Base-by-base conservation (phyloP, 306 rosid species). In the Inga oerstediana region DNA sequence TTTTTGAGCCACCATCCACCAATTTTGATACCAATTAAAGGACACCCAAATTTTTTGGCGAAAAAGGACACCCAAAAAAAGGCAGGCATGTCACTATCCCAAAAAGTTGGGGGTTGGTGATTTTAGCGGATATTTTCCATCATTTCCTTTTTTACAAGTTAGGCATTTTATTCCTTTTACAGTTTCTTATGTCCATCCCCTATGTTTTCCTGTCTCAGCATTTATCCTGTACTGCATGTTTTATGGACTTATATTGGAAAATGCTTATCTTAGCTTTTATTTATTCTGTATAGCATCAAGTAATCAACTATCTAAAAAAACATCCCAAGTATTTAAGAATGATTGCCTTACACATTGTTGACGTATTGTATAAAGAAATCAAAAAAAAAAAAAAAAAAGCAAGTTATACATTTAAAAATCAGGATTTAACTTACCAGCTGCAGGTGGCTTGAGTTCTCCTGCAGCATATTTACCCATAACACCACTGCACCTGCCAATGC, bases 391-490 rank as follows among this genome's bases (percentile, higher is more conserved):
- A 78, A 19, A 12, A 59, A 62, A 72, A 17, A 67, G 34, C 68
- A 78, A 20, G 49, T 51, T 58, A 67, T 74, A 79, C 37, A 41
- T 8, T 10, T 10, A 13, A 32, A 7, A 70, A 84, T 30, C 17
- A 81, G 43, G 78, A 76, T 74, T 58, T 75, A 80, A 78, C 87
- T 69, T 77, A 94, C 98, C 95, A 77, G 90, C 89, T 58, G 87
- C 88, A 58, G 95, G 98, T 13, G 98, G 97, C 95, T 90, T 95
- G 76, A 95, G 98, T 86, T 95, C 99, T 87, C 98, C 99, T 24
- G 98, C 97, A 88, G 97, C 94, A 90, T 95, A 95, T 90, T 93
- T 95, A 73, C 99, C 99, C 99, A 95, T 93, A 83, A 95, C 98
- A 75, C 99, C 99, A 76, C 99, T 95, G 86, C 99, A 95, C 99